Evolutionary conservation across 192 early-diverging fungal genomes (phyloP), one percentile per base, ranked within the genome.

Genomic region (Coemansia sp.): DNA sequence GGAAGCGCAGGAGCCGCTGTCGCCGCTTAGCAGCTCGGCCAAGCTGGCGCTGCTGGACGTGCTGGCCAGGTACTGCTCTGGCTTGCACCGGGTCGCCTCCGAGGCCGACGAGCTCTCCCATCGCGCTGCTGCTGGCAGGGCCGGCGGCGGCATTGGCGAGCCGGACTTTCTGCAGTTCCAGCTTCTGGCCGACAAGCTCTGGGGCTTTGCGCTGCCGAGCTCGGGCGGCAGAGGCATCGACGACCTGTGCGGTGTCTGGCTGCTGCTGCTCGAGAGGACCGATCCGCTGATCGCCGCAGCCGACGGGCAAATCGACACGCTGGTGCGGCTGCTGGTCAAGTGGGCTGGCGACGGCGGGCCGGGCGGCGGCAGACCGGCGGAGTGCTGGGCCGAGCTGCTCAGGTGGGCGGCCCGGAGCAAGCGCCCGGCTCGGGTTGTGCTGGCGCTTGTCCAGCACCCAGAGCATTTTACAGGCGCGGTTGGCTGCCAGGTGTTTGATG

Each of bases 101-200:
- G 25, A 53, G 34, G 67, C 51, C 0, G 67, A 63, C 35, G 29
- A 58, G 14, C 48, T 63, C 42, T 63, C 60, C 41, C 40, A 27
- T 18, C 23, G 33, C 9, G 35, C 22, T 10, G 42, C 36, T 1
- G 0, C 39, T 21, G 21, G 37, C 25, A 35, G 13, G 7, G 21
- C 9, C 25, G 21, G 19, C 10, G 23, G 51, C 21, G 23, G n/a
- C 14, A 2, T 53, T 23, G 43, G 27, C 21, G 43, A 53, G 14
- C 27, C 52, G 17, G 61, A 56, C 18, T 41, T 34, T 15, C 23
- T 64, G 53, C 58, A 52, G 39, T 53, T 69, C 18, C 48, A 22
- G 18, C 54, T 69, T 5, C 38, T 62, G 49, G 60, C 60, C 0
- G 60, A 63, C 17, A 46, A 58, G n/a, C 53, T 63, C 50, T 69